phyloP scores from a whole-genome alignment of 306 rosid genomes.

The Senna tora region DNA sequence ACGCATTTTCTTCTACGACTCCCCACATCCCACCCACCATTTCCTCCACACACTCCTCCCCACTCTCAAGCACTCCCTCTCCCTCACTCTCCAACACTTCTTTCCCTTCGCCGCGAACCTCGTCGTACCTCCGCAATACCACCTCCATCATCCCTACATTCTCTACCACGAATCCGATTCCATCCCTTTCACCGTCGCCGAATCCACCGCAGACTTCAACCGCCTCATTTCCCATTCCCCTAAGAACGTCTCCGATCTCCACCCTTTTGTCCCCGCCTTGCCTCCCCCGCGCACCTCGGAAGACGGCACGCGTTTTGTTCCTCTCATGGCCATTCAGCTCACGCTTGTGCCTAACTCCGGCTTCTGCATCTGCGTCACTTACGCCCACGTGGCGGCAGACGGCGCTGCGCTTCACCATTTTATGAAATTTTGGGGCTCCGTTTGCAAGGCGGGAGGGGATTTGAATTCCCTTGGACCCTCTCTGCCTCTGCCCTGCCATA shows the following conservation, averaged over 20 bases:
- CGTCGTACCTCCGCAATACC: not conserved
- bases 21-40: conserved; percentile 1
- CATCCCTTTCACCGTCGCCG: not conserved
- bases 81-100: conserved; percentile 5
- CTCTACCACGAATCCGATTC: not conserved
- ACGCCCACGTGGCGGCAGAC: not conserved
- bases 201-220: not conserved
- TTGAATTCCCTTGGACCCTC: not conserved
- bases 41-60: conserved; percentile 11
- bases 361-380: not conserved
- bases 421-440: conserved; percentile 37
- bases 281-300: not conserved
- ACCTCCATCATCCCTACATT: not conserved
- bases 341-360: conserved; percentile 26
- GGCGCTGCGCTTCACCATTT: conserved; percentile 31
- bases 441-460: conserved; percentile 29
- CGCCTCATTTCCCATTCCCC: not conserved
- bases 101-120: conserved; percentile 23
- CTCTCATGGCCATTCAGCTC: conserved; percentile 35
- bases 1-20: conserved; percentile 24
- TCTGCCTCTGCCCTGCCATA: not conserved
- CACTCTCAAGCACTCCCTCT: not conserved
- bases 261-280: not conserved
- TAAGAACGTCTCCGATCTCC: not conserved
- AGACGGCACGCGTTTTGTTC: not conserved